These are phyloP conservation scores for Coprinopsis marcescibilis DNA, from an alignment of 768 basidiomycete genomes.

Conservation along the genomic window DNA sequence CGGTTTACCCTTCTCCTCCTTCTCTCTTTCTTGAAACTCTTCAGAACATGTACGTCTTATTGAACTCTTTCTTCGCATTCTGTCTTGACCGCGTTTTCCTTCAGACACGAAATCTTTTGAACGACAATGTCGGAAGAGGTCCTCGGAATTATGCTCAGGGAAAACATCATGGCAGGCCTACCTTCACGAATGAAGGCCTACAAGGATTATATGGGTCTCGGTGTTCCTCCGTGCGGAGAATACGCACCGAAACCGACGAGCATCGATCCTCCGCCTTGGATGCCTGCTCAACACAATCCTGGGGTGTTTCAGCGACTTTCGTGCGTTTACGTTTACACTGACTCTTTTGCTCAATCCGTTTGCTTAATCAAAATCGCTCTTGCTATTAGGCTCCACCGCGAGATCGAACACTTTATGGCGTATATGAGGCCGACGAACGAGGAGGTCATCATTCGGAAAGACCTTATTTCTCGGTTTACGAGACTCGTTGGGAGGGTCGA, in stretches of 20 bases:
- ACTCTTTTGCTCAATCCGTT: not conserved
- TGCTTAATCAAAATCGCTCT: not conserved
- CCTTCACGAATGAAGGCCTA: conserved; percentile 17
- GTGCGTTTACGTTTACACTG: not conserved
- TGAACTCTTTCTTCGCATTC: no score
- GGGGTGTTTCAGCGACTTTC: conserved; percentile 3
- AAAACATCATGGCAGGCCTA: conserved; percentile 16
- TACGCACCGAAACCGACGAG: conserved; percentile 7
- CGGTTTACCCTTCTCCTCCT: no score
- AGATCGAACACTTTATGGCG: conserved; percentile 17
- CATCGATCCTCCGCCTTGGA: conserved; percentile 13
- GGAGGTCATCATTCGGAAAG: conserved; percentile 14
- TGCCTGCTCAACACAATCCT: conserved; percentile 1
- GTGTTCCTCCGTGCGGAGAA: conserved; percentile 19
- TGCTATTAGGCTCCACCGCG: conserved; percentile 15
- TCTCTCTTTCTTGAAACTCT: no score
- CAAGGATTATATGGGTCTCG: conserved; percentile 15
- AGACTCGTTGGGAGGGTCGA: conserved; percentile 14
- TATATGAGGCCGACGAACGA: conserved; percentile 19
- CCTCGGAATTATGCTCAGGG: conserved; percentile 11
- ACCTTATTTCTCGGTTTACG: conserved; percentile 19
- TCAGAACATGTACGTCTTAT: no score
- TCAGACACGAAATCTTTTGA: no score
- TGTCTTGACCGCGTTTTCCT: no score
- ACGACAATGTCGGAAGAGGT: conserved; percentile 1